Conservation (phyloP, 1,139 yeast genomes). For the Blastobotrys proliferans region DNA sequence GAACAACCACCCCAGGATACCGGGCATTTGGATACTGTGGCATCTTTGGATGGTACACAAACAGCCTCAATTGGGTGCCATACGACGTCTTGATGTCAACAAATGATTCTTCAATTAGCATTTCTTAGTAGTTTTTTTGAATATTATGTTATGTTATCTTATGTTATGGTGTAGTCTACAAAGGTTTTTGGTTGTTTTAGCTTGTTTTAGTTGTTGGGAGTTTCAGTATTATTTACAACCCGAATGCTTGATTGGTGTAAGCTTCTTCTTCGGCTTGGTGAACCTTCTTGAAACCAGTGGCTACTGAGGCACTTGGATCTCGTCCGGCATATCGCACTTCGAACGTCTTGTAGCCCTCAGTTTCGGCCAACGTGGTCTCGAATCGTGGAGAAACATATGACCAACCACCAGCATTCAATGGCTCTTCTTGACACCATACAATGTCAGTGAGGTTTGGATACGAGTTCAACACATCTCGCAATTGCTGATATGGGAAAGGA, state of each 20-base stretch:
- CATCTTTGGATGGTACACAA: conserved; percentile 62
- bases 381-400: conserved; percentile 77
- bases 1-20: conserved; percentile 76
- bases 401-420: conserved; percentile 95
- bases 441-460: conserved; percentile 84
- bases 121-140: conserved; percentile 24
- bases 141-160: not conserved
- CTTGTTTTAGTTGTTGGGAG: not conserved
- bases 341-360: conserved; percentile 57
- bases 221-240: conserved; percentile 15
- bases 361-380: conserved; percentile 66
- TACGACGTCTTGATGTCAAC: conserved; percentile 63
- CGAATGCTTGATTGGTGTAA: conserved; percentile 74
- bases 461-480: conserved; percentile 74
- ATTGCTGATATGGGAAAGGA: conserved; percentile 97
- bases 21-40: conserved; percentile 69
- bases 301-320: conserved; percentile 96
- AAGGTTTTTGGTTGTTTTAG: not conserved
- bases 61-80: conserved; percentile 66
- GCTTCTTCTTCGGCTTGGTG: conserved; percentile 87
- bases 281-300: conserved; percentile 92
- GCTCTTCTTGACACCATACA: conserved; percentile 99
- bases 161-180: not conserved
- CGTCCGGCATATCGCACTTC: conserved; percentile 89
- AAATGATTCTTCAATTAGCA: conserved; percentile 66